A percentile compares a stretch with the other conserved stretches of the same genome.
These are phyloP conservation scores for Ustanciosporium gigantosporum DNA, from an alignment of 1,284 basidiomycete species.

Conservation along the genomic window DNA sequence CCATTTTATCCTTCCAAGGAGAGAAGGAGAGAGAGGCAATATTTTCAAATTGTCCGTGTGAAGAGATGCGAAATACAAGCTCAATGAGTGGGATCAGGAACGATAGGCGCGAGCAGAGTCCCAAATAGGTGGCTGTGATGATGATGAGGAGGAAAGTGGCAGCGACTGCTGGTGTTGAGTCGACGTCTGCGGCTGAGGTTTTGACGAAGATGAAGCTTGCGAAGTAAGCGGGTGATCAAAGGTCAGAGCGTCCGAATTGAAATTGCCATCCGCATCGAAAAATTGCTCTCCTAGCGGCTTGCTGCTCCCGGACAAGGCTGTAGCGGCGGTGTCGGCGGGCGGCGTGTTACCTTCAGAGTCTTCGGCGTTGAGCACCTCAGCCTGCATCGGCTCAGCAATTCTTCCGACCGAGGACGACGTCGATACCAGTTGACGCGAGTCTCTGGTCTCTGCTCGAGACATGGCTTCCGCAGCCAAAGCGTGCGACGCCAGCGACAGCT, in stretches of 20 bases:
- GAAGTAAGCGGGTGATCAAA: constrained; percentile 22
- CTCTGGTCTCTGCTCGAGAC: constrained; percentile 4
- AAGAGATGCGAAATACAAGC: too few relatives aligned
- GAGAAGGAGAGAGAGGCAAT: too few relatives aligned
- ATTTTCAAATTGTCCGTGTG: too few relatives aligned
- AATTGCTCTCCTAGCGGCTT: neutral
- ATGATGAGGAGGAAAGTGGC: neutral
- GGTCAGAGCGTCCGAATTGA: constrained; percentile 12
- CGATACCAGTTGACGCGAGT: constrained; percentile 22
- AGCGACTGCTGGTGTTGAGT: neutral
- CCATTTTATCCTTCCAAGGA: too few relatives aligned
- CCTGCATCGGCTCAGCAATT: constrained; percentile 38
- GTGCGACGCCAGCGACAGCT: constrained; percentile 7
- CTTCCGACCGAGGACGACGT: constrained; percentile 7
- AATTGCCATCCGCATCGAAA: constrained; percentile 16
- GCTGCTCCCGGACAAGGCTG: neutral
- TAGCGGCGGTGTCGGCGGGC: constrained; percentile 6
- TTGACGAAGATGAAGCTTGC: too few relatives aligned
- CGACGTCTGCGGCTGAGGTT: too few relatives aligned
- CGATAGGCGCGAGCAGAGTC: constrained; percentile 38
- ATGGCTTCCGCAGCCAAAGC: constrained; percentile 9
- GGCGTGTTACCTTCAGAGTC: constrained; percentile 13
- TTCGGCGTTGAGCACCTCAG: constrained; percentile 28
- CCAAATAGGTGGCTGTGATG: constrained; percentile 8
- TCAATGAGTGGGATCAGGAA: too few relatives aligned